Conservation (phyloP, 2,329 filamentous ascomycete species). For the Aspergillus novofumigatus region DNA sequence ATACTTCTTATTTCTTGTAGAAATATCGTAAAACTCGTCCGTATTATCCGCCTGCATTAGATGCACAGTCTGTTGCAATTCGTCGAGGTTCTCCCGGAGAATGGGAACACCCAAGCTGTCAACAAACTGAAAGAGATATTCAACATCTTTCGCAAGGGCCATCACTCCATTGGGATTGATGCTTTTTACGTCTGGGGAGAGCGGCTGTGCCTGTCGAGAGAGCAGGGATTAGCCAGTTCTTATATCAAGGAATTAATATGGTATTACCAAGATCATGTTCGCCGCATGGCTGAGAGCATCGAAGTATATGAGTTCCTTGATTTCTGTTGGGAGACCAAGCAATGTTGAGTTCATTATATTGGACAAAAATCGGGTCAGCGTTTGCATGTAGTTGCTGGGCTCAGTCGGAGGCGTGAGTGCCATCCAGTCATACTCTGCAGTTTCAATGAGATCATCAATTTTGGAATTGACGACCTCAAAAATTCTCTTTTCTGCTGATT, state of each 20-base stretch:
- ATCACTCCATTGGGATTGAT: slow-evolving; percentile 85
- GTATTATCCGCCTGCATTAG: slow-evolving; percentile 82
- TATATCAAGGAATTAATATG: not conserved
- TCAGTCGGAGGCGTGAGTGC: slow-evolving; percentile 60
- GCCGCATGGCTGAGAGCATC: slow-evolving; percentile 90
- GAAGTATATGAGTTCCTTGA: slow-evolving; percentile 97
- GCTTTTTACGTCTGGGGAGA: slow-evolving; percentile 72
- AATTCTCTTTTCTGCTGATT: slow-evolving; percentile 93
- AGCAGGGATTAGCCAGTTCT: slow-evolving; percentile 8
- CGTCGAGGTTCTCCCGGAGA: slow-evolving; percentile 82
- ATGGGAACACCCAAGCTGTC: slow-evolving; percentile 83
- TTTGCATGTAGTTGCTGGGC: slow-evolving; percentile 92
- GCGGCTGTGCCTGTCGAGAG: slow-evolving; percentile 59
- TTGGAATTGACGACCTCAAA: slow-evolving; percentile 98
- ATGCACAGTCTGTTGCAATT: slow-evolving; percentile 86
- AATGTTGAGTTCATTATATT: slow-evolving; percentile 97
- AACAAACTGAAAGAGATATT: slow-evolving; percentile 81
- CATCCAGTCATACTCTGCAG: slow-evolving; percentile 92
- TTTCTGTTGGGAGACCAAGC: slow-evolving; percentile 85
- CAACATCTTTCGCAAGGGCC: slow-evolving; percentile 76
- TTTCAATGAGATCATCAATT: slow-evolving; percentile 95
- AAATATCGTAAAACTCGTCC: slow-evolving; percentile 96
- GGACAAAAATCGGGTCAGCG: slow-evolving; percentile 82
- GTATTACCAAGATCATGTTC: slow-evolving; percentile 68
- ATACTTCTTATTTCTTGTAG: slow-evolving; percentile 86